A percentile compares a stretch with the other conserved stretches of the same genome.
These are phyloP conservation scores for Picochlorum sp. DNA, from an alignment of 139 green algal species.

Conservation along the genomic window DNA sequence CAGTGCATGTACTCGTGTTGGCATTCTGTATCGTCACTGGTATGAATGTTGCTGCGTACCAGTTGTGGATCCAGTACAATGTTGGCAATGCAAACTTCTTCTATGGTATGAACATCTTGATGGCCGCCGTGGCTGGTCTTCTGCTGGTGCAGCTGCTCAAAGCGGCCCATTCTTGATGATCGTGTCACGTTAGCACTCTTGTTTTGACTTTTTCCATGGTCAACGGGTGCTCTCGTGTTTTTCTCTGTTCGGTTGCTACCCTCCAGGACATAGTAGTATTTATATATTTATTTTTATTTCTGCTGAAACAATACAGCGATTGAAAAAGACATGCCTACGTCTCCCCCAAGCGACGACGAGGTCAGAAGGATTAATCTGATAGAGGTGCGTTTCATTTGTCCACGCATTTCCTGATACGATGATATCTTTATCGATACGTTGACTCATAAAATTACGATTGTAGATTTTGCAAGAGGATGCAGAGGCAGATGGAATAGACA, in stretches of 20 bases:
- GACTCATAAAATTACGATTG: neutral
- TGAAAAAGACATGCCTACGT: neutral
- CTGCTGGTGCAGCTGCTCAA: neutral
- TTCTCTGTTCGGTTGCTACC: too few relatives aligned
- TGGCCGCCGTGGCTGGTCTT: neutral
- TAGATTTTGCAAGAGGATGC: slow-evolving; percentile 35
- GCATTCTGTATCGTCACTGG: too few relatives aligned
- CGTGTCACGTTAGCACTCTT: too few relatives aligned
- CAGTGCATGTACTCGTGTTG: too few relatives aligned
- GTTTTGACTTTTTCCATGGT: too few relatives aligned
- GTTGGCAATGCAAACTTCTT: slow-evolving; percentile 1
- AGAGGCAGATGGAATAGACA: slow-evolving; percentile 8
- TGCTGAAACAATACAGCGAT: neutral
- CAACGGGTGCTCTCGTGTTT: too few relatives aligned
- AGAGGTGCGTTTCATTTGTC: neutral
- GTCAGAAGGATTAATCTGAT: slow-evolving; percentile 3
- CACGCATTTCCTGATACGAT: too few relatives aligned
- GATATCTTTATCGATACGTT: too few relatives aligned
- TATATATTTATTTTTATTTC: neutral
- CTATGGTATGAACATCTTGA: neutral
- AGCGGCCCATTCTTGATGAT: neutral
- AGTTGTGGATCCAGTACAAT: neutral
- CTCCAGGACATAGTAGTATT: too few relatives aligned
- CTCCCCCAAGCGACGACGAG: neutral
- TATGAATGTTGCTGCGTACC: neutral